Conservation (phyloP, 768 basidiomycete genomes). For the Naganishia vishniacii region DNA sequence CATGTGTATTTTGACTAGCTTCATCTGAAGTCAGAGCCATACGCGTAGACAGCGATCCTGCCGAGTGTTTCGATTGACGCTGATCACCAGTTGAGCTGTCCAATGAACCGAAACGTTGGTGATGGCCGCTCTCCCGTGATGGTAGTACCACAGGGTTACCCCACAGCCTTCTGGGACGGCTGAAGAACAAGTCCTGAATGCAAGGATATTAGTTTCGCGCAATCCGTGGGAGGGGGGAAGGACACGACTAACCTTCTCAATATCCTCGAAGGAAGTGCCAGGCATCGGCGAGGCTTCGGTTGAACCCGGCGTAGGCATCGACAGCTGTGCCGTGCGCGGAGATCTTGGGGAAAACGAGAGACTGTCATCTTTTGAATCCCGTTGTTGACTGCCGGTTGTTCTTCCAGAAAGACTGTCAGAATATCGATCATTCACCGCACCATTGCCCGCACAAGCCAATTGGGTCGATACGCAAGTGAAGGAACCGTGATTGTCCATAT, state of each 20-base stretch:
- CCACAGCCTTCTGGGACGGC: slow-evolving; percentile 3
- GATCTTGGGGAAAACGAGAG: background rate
- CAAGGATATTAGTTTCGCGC: background rate
- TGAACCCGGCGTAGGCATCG: background rate
- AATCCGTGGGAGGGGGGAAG: background rate
- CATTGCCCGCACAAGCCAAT: background rate
- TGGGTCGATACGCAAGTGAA: background rate
- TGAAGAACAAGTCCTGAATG: slow-evolving; percentile 13
- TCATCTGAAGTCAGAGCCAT: slow-evolving; percentile 7
- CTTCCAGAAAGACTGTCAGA: background rate
- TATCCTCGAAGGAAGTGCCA: slow-evolving; percentile 10
- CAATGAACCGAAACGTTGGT: background rate
- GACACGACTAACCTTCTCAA: background rate
- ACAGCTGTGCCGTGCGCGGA: background rate
- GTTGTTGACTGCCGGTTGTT: background rate
- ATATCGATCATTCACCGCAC: background rate
- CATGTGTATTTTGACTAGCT: slow-evolving; percentile 5
- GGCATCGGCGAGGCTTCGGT: slow-evolving; percentile 14
- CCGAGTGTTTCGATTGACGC: slow-evolving; percentile 14
- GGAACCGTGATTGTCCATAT: background rate
- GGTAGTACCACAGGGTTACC: slow-evolving; percentile 6
- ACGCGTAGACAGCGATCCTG: background rate
- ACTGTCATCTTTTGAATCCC: background rate
- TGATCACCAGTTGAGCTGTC: too few relatives aligned
- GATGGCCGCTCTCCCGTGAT: background rate